Evolutionary conservation across 2,329 filamentous ascomycete species (phyloP).

Genomic region (Zymoseptoria passerinii): DNA sequence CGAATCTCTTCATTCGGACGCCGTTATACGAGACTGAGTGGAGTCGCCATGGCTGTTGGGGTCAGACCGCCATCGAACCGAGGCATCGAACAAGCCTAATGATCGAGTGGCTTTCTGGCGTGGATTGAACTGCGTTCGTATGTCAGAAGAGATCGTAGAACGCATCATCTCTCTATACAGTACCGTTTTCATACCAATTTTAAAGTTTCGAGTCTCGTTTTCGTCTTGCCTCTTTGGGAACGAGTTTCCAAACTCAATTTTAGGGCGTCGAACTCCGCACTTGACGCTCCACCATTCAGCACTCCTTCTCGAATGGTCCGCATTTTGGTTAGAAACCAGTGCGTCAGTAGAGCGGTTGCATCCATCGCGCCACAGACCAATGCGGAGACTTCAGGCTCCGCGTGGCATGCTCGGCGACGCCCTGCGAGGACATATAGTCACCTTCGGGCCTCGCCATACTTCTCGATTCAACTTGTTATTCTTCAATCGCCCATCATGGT

Average conservation of each 20-base stretch:
- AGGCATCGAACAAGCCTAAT: neutral
- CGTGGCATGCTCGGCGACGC: no score
- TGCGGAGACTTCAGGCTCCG: no score
- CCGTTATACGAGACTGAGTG: neutral
- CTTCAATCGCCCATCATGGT: neutral
- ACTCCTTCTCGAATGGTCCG: neutral
- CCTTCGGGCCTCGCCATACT: no score
- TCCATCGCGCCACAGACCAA: neutral
- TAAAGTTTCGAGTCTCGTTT: neutral
- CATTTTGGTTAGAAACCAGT: neutral
- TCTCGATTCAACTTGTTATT: no score
- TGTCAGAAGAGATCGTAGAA: neutral
- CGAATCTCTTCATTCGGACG: neutral
- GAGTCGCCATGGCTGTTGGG: no score
- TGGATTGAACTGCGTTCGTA: neutral
- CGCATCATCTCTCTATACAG: neutral
- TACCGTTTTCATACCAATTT: no score
- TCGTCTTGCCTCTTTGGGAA: neutral
- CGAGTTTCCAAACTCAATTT: neutral
- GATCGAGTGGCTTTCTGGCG: neutral
- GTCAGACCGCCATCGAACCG: neutral
- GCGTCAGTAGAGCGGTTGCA: neutral
- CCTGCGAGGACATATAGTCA: no score
- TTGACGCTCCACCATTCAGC: neutral
- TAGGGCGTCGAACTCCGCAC: neutral